Percentiles rank a stretch among this genome's conserved stretches.
phyloP scores from a whole-genome alignment of 2,329 filamentous ascomycete species.

The Fusarium mexicanum region DNA sequence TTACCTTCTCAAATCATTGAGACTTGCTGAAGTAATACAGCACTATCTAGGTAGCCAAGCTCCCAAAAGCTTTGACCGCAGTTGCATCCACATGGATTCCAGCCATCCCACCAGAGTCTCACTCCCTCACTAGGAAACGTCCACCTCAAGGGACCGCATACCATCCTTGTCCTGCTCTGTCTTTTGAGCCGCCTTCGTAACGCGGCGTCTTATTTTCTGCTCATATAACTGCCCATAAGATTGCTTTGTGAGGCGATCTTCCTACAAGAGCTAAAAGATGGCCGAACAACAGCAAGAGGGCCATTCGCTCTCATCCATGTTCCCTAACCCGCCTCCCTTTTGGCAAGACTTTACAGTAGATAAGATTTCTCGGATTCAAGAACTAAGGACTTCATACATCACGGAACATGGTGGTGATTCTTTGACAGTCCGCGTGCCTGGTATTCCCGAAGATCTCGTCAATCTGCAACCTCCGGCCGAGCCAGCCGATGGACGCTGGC shows the following conservation, averaged over 20 bases:
- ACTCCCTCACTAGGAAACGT: slow-evolving; percentile 27
- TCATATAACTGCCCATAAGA: neutral
- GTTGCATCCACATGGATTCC: slow-evolving; percentile 26
- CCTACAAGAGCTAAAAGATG: slow-evolving; percentile 57
- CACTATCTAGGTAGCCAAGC: neutral
- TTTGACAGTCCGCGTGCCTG: slow-evolving; percentile 49
- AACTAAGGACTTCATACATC: slow-evolving; percentile 53
- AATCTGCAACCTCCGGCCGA: slow-evolving; percentile 84
- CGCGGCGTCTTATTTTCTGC: neutral
- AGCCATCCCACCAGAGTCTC: slow-evolving; percentile 22
- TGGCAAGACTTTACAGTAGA: slow-evolving; percentile 87
- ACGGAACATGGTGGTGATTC: slow-evolving; percentile 44
- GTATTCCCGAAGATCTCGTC: slow-evolving; percentile 75
- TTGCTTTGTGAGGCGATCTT: slow-evolving; percentile 24
- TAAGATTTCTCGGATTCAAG: slow-evolving; percentile 69
- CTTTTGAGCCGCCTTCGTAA: neutral
- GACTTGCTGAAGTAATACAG: neutral
- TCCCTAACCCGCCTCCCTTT: slow-evolving; percentile 88
- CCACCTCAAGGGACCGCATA: slow-evolving; percentile 8
- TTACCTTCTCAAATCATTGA: neutral
- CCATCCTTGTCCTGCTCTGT: neutral
- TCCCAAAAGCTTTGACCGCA: slow-evolving; percentile 10
- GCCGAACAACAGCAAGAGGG: slow-evolving; percentile 63
- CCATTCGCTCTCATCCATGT: slow-evolving; percentile 69
- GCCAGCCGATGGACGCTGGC: slow-evolving; percentile 75